Evolutionary conservation across 2,329 filamentous ascomycete genomes (phyloP).

Genomic region (Ophiosphaerella korrae): DNA sequence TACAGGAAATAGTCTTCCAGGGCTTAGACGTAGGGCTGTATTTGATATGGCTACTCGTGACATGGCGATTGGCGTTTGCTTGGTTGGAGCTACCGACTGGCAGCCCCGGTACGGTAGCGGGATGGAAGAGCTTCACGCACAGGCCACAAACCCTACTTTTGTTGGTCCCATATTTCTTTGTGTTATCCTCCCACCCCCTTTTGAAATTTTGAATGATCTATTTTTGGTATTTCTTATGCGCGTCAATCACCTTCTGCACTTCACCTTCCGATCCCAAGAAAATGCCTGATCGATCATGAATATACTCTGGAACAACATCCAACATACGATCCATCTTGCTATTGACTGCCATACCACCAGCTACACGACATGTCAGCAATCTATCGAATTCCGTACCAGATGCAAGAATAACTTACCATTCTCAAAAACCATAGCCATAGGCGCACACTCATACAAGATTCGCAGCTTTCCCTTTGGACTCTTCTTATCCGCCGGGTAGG

Average conservation of each 20-base stretch:
- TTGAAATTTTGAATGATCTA: slow-evolving; percentile 11
- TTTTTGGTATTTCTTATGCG: slow-evolving; percentile 66
- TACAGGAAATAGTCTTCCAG: slow-evolving; percentile 13
- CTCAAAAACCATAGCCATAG: slow-evolving; percentile 99
- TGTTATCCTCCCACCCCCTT: neutral
- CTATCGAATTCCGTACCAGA: too few relatives aligned
- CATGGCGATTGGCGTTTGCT: slow-evolving; percentile 22
- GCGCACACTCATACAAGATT: slow-evolving; percentile 97
- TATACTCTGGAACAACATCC: slow-evolving; percentile 84
- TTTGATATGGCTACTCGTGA: slow-evolving; percentile 32
- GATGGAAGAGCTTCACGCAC: slow-evolving; percentile 5
- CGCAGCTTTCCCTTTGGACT: slow-evolving; percentile 97
- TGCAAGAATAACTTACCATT: slow-evolving; percentile 70
- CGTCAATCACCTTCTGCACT: slow-evolving; percentile 90
- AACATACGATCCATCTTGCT: slow-evolving; percentile 91
- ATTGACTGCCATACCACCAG: slow-evolving; percentile 90
- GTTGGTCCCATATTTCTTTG: too few relatives aligned
- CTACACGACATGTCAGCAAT: slow-evolving; percentile 53
- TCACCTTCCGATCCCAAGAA: slow-evolving; percentile 95
- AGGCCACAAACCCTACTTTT: neutral
- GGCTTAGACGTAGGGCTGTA: slow-evolving; percentile 23
- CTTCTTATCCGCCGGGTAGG: slow-evolving; percentile 97
- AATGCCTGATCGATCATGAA: slow-evolving; percentile 94
- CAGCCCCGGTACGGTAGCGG: neutral
- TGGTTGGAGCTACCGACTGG: neutral